Base-by-base conservation (phyloP, 306 rosid genomes). In the Dryas octopetala region DNA sequence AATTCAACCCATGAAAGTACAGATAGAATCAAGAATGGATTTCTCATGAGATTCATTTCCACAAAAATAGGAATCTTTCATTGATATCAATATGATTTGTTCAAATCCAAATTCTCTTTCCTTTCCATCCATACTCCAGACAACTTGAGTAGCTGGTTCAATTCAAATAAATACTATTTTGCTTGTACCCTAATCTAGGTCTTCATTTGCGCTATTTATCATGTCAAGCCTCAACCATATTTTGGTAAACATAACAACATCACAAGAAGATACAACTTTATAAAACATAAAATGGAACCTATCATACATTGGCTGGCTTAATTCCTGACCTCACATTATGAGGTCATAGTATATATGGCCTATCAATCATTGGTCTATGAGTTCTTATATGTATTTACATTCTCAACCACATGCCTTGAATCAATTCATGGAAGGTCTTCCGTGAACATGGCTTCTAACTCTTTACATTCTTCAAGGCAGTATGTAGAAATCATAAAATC, bases 361-460 rank as follows among this genome's bases (percentile, higher is more conserved):
- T 69, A 45, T 17, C 16, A 41, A 41, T 32, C 38, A 32, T 66
- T 70, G 60, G 76, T 74, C n/a, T 51, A 62, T 66, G 65, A 68
- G 63, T 60, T 74, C 77, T 50, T 74, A 9, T 61, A 62, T 66
- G 75, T 72, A 61, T 77, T 41, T 62, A 66, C 40, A 66, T 72
- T 72, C 32, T 75, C 73, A 51, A 66, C 71, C 43, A 72, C 67
- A 53, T 49, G n/a, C 59, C 62, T 67, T 70, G 74, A 70, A 15
- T 51, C 66, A 8, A 78, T 47, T 57, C 54, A 52, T 26, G 43
- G 73, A 76, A 74, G 62, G 55, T 32, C 68, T 73, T 68, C 52
- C 66, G 67, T 59, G 72, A 23, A 80, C 77, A 82, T 32, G 58
- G 79, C 72, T 61, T 81, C 79, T 53, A 74, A 14, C 28, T 70